Base-by-base conservation (phyloP, 331 rosid species). In the Pyracantha coccinea region DNA sequence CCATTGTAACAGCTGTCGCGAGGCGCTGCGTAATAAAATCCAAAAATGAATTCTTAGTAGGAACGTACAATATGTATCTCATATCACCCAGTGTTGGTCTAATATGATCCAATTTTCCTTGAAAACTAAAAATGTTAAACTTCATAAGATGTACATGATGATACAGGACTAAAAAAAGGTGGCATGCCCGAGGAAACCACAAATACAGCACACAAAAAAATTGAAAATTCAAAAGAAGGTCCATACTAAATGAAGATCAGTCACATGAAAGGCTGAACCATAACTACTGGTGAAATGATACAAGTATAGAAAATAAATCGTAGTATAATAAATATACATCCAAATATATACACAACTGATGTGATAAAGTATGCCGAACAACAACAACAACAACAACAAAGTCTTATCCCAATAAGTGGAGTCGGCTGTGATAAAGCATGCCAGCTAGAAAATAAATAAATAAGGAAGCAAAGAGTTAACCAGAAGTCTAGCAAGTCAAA, bases 1-100 rank as follows among this genome's bases (percentile, higher is more conserved):
- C 97, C 95, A 79, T 90, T 77, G 88, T 82, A 44, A 94, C 99
- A 2, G 99, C 89, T 50, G 85, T 77, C 16, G 89, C 81, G 11
- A 92, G 89, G 75, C 99, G 99, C 99, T 94, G 89, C 83, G 65
- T 41, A 59, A 23, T 72, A 50, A 72, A 72, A 35, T 32, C 20
- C 16, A 38, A 32, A 33, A 32, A 58, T 10, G 38, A 23, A 55
- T 71, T 60, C 52, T 71, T 8, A 12, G 16, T 6, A 9, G 13
- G 31, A 6, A 28, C 20, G 75, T 53, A 70, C 24, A 6, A 50
- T 4, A 28, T 0, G 64, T 53, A n/a, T 53, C 45, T 52, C 74
- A 53, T 15, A 54, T 53, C 54, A n/a, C 67, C 67, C 2, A 54
- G 7, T 3, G 29, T 50, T 28, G 4, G 3, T 1, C 67, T 64